These are phyloP conservation scores for Lasiodiplodia citricola DNA, from an alignment of 2,329 filamentous ascomycete species.

Conservation along the genomic window DNA sequence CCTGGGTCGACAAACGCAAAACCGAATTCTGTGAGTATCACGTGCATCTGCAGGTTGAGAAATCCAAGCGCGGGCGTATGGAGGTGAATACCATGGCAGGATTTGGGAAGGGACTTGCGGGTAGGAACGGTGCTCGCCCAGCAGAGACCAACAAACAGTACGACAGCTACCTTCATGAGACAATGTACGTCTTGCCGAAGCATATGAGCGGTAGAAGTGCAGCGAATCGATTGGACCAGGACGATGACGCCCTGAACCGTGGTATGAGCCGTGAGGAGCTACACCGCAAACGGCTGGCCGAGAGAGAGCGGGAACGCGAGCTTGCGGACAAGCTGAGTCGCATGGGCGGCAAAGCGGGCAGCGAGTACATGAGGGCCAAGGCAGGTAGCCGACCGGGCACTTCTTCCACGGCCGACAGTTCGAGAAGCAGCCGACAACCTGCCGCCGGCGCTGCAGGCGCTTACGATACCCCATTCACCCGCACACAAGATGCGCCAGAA, in stretches of 20 bases:
- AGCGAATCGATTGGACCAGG: conserved; percentile 69
- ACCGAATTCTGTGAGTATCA: conserved; percentile 95
- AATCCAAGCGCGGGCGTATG: conserved; percentile 70
- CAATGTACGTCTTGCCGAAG: conserved; percentile 49
- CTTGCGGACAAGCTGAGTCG: conserved; percentile 71
- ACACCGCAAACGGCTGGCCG: conserved; percentile 67
- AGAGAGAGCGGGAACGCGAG: conserved; percentile 73
- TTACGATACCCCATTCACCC: conserved; percentile 26
- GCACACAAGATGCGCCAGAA: neutral
- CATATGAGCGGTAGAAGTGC: conserved; percentile 50
- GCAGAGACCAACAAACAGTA: conserved; percentile 48
- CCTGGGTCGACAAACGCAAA: conserved; percentile 87
- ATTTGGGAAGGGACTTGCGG: conserved; percentile 26
- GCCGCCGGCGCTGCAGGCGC: conserved; percentile 29
- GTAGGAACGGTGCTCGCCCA: conserved; percentile 34
- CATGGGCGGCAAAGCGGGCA: conserved; percentile 67
- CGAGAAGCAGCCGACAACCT: neutral
- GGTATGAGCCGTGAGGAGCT: conserved; percentile 69
- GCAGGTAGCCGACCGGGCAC: neutral
- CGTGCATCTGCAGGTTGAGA: conserved; percentile 79
- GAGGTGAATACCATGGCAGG: conserved; percentile 76
- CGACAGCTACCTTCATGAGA: conserved; percentile 63
- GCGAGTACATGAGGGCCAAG: conserved; percentile 68
- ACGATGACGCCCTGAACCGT: conserved; percentile 61
- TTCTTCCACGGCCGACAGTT: neutral